A percentile compares a stretch with the other conserved stretches of the same genome.
Conservation (phyloP, 176 grass and related monocot genomes). For the Oryza punctata region DNA sequence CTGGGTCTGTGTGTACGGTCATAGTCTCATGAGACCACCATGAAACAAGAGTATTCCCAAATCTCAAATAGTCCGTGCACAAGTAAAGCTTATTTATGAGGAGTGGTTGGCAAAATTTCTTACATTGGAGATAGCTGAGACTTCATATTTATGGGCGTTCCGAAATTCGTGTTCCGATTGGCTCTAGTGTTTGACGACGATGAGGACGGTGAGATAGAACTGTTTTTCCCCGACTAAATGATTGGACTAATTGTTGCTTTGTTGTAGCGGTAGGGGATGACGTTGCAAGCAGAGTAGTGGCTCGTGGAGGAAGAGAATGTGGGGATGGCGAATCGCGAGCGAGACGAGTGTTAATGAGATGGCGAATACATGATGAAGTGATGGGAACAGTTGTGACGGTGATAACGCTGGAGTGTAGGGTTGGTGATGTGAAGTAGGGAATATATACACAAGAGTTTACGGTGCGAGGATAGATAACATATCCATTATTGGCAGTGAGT, state of each 20-base stretch:
- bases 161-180: not conserved
- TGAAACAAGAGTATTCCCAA: too few relatives aligned
- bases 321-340: not conserved
- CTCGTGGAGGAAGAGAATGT: not conserved
- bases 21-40: too few relatives aligned
- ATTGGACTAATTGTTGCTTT: not conserved
- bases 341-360: not conserved
- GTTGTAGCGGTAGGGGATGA: not conserved
- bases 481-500: not conserved
- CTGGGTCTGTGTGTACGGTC: not conserved
- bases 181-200: not conserved
- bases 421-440: too few relatives aligned
- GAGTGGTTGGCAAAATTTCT: not conserved
- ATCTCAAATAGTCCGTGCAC: not conserved
- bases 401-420: too few relatives aligned
- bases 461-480: not conserved
- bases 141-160: not conserved
- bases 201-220: not conserved
- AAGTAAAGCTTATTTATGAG: not conserved
- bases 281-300: not conserved
- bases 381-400: too few relatives aligned
- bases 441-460: too few relatives aligned
- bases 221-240: not conserved
- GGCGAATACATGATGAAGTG: too few relatives aligned
- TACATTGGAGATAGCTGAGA: not conserved